Base-by-base conservation (phyloP, 1,139 yeast species). In the Candida tetrigidarum region DNA sequence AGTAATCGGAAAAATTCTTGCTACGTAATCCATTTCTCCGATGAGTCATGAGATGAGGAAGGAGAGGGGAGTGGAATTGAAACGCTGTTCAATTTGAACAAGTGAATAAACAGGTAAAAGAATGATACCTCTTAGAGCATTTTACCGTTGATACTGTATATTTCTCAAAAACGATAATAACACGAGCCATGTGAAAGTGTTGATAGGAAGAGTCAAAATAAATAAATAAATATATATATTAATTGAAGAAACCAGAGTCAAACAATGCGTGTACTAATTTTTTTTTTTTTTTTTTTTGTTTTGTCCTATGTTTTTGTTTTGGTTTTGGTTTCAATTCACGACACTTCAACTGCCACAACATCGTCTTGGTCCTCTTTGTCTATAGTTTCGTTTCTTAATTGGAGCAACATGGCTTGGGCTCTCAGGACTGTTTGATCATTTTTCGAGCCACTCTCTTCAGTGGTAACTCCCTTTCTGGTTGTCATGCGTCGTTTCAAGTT, bases 361-460 rank as follows among this genome's bases (percentile, higher is more conserved):
- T 41, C 44, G 12, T 36, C 39, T 9, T 43, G 41, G 6, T 37
- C 39, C 11, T 7, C 37, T 5, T 33, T 41, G n/a, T n/a, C n/a
- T n/a, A n/a, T n/a, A n/a, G n/a, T n/a, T 22, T 46, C 41, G 16
- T 44, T 50, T 41, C 78, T 50, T 22, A 74, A 56, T 42, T 69
- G 69, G 42, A 61, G 63, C 46, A 74, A 63, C 78, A 74, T 73
- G 0, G 67, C 66, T 46, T 71, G 77, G 1, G 79, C 77, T 43
- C 80, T 50, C 32, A 66, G 56, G 63, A 71, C 59, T 2, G 58
- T 57, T 46, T 60, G 61, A 53, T 63, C 74, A 18, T 59, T 50
- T 47, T 53, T 60, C 22, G 50, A 43, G 19, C 39, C 16, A 4
- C 26, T 20, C 8, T 42, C 47, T n/a, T 12, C 37, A 25, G 54